These are phyloP conservation scores for Salix koriyanagi DNA, from an alignment of 345 rosid genomes.

Conservation along the genomic window DNA sequence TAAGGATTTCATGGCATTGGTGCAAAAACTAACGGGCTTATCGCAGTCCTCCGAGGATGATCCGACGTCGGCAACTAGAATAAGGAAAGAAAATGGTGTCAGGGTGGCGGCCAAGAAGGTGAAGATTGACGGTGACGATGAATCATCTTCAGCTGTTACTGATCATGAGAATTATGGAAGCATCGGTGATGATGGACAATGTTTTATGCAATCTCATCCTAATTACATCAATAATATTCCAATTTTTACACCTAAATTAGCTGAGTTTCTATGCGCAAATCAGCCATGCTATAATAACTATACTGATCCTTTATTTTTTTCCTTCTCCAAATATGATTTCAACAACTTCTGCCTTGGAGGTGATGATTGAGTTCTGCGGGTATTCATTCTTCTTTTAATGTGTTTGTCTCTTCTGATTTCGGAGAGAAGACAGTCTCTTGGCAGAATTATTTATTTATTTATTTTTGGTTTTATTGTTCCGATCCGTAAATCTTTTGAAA, in stretches of 20 bases:
- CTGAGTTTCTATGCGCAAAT: slow-evolving; percentile 43
- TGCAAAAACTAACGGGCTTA: slow-evolving; percentile 83
- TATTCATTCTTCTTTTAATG: slow-evolving; percentile 1
- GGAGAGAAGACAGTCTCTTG: not conserved
- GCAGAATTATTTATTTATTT: not conserved
- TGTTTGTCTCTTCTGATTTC: not conserved
- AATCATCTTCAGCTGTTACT: slow-evolving; percentile 66
- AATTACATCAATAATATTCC: slow-evolving; percentile 41
- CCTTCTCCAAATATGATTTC: slow-evolving; percentile 41
- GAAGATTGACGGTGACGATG: slow-evolving; percentile 43
- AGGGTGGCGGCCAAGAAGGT: not conserved
- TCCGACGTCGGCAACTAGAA: not conserved
- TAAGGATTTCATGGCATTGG: slow-evolving; percentile 80
- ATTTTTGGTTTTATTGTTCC: not conserved
- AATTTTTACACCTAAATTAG: slow-evolving; percentile 40
- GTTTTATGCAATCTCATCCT: slow-evolving; percentile 32
- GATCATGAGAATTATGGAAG: slow-evolving; percentile 54
- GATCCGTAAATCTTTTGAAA: not conserved
- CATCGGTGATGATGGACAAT: slow-evolving; percentile 37
- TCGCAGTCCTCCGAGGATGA: slow-evolving; percentile 44
- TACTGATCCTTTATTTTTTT: slow-evolving; percentile 43
- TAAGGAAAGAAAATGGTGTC: slow-evolving; percentile 12
- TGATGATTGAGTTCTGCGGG: slow-evolving; percentile 43
- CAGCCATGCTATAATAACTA: slow-evolving; percentile 39
- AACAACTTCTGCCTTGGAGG: slow-evolving; percentile 36